phyloP scores from a whole-genome alignment of 345 rosid genomes.

The Linum usitatissimum region DNA sequence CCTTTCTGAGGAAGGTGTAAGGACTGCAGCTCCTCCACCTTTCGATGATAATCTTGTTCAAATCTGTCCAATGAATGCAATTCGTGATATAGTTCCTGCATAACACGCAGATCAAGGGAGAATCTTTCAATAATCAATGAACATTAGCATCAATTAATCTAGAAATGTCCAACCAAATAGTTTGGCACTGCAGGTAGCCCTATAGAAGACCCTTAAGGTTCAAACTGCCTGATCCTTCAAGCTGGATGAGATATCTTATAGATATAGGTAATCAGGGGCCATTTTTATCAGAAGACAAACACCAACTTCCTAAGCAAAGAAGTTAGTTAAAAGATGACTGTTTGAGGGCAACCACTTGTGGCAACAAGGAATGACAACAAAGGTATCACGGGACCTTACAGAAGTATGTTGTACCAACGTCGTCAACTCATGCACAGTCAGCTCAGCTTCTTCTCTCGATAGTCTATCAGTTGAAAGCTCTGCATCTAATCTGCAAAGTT shows the following conservation, averaged over 20 bases:
- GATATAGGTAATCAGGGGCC: not conserved
- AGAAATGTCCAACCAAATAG: not conserved
- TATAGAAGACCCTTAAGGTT: not conserved
- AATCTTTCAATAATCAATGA: slow-evolving; percentile 5
- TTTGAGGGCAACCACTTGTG: not conserved
- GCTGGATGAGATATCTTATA: not conserved
- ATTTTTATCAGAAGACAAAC: not conserved
- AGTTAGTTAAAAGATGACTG: no score
- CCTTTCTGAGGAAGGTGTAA: slow-evolving; percentile 45
- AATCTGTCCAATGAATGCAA: slow-evolving; percentile 54
- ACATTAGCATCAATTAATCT: not conserved
- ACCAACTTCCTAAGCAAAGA: not conserved
- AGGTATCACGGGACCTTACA: slow-evolving; percentile 33
- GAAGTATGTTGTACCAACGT: slow-evolving; percentile 68
- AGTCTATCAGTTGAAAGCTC: slow-evolving; percentile 30
- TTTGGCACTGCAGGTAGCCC: not conserved
- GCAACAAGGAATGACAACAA: not conserved
- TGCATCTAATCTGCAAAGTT: slow-evolving; percentile 50
- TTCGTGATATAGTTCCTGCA: slow-evolving; percentile 75
- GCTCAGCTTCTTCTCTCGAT: slow-evolving; percentile 50
- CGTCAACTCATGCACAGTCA: slow-evolving; percentile 51
- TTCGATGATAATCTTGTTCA: slow-evolving; percentile 45
- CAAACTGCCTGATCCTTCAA: not conserved
- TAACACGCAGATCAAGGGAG: not conserved
- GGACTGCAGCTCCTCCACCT: slow-evolving; percentile 43